These are phyloP conservation scores for Taphrina betulina DNA, from an alignment of 1,139 yeast species.

Conservation along the genomic window DNA sequence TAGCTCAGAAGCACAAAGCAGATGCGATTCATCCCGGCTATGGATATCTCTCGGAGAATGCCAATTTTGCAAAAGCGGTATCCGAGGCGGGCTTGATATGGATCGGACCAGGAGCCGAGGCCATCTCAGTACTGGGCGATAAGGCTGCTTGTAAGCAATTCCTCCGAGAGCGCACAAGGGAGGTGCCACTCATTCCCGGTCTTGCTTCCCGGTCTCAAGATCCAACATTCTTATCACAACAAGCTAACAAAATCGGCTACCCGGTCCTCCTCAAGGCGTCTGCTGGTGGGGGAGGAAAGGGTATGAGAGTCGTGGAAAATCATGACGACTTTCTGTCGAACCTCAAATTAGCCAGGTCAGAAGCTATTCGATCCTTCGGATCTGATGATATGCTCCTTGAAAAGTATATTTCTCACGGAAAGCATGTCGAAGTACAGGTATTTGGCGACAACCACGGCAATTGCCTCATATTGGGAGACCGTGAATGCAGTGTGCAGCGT, in stretches of 20 bases:
- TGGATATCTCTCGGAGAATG: conserved; percentile 94
- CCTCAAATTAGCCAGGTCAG: conserved; percentile 87
- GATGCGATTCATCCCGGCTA: conserved; percentile 97
- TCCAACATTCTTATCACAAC: conserved; percentile 51
- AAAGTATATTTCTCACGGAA: conserved; percentile 86
- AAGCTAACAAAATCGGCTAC: conserved; percentile 76
- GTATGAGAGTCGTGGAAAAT: conserved; percentile 87
- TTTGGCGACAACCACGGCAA: conserved; percentile 93
- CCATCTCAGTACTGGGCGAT: conserved; percentile 58
- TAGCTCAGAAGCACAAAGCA: conserved; percentile 79
- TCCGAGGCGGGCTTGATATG: conserved; percentile 78
- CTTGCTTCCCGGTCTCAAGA: conserved; percentile 58
- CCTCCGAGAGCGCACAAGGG: conserved; percentile 72
- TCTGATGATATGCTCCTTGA: conserved; percentile 94
- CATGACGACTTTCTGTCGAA: conserved; percentile 74
- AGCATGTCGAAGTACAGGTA: conserved; percentile 96
- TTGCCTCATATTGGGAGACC: conserved; percentile 90
- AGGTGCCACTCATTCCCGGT: conserved; percentile 95
- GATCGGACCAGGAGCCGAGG: conserved; percentile 90
- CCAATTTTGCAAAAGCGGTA: conserved; percentile 90
- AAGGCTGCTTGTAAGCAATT: conserved; percentile 90
- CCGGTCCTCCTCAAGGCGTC: conserved; percentile 96
- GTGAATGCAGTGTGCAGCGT: conserved; percentile 96
- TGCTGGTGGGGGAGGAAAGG: conserved; percentile 99
- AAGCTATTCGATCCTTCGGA: conserved; percentile 88